Conservation (phyloP, 1,284 basidiomycete genomes). For the Golubevia pallescens region DNA sequence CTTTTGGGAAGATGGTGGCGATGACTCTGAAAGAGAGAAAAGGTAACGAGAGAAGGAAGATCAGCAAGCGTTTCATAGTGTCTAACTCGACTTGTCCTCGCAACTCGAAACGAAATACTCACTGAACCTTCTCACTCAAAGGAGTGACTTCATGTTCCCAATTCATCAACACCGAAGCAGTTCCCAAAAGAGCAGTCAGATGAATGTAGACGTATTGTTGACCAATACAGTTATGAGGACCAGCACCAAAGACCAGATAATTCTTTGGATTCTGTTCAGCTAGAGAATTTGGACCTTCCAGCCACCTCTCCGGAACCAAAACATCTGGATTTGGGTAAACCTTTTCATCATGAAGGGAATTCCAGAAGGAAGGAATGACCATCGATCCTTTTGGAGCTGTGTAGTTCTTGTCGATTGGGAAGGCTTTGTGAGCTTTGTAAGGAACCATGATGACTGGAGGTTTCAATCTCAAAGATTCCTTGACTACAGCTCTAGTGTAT, state of each 20-base stretch:
- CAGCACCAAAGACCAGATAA: conserved; percentile 93
- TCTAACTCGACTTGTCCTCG: too few species aligned
- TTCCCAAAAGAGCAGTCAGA: conserved; percentile 82
- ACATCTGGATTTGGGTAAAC: conserved; percentile 86
- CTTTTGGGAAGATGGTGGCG: conserved; percentile 82
- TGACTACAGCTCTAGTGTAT: conserved; percentile 88
- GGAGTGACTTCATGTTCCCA: conserved; percentile 87
- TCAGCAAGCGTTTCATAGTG: background rate
- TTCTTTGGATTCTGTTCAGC: conserved; percentile 90
- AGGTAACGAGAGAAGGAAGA: background rate
- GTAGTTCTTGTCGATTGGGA: conserved; percentile 89
- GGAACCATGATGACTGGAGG: conserved; percentile 96
- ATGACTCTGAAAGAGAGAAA: conserved; percentile 25
- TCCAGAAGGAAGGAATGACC: conserved; percentile 95
- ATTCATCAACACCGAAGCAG: conserved; percentile 81
- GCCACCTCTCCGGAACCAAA: conserved; percentile 89
- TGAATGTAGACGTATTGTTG: conserved; percentile 92
- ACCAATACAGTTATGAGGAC: conserved; percentile 83
- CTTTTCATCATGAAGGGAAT: conserved; percentile 83
- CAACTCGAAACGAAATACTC: conserved; percentile 55
- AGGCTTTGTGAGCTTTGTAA: conserved; percentile 85
- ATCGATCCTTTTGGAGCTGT: conserved; percentile 89
- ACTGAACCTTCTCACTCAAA: conserved; percentile 81
- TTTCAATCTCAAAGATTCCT: conserved; percentile 86
- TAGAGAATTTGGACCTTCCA: conserved; percentile 75